Base-by-base conservation (phyloP, 129 eudicot species). In the Arctium minus region DNA sequence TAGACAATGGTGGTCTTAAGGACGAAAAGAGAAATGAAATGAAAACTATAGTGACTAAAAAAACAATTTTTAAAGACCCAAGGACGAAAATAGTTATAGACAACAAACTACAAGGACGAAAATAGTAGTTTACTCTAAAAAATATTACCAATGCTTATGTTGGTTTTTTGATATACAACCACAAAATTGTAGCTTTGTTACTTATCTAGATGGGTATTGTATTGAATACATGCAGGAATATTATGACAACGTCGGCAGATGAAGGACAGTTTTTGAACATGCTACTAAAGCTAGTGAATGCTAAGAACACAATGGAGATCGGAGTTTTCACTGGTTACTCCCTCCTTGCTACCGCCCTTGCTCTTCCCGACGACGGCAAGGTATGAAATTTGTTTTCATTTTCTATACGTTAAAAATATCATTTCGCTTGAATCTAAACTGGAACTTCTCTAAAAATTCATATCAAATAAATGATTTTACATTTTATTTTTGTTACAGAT, bases 271-370 rank as follows among this genome's bases (percentile, higher is more conserved):
- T 92, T 81, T 71, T 94, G 62, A 89, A 85, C 88, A 94, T 94
- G 95, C 86, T 94, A 65, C 46, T 94, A 70, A 94, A 94, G 87
- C 85, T 94, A 39, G 90, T 90, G 69, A 90, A 90, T 79, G 97
- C 97, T 60, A 92, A 92, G 70, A 92, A 92, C 85, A 93, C 97
- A 72, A 93, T 94, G 97, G 98, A 94, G 87, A 94, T 94, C 3
- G 98, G 98, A 10, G 98, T 94, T 75, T 94, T 88, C 81, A 94
- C 98, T 0, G 98, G 98, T 82, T 94, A 94, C 81, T 92, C 98
- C 53, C 97, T 94, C 72, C 92, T 94, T 35, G 98, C 98, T 73
- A 94, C 98, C 0, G 97, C 98, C 79, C 95, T 94, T 74, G 98
- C 98, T 79, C 94, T 94, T 82, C 98, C 98, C 0, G 91, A 92